Evolutionary conservation across 495 filamentous ascomycete genomes (phyloP).

Genomic region (Trichoderma gamsii): DNA sequence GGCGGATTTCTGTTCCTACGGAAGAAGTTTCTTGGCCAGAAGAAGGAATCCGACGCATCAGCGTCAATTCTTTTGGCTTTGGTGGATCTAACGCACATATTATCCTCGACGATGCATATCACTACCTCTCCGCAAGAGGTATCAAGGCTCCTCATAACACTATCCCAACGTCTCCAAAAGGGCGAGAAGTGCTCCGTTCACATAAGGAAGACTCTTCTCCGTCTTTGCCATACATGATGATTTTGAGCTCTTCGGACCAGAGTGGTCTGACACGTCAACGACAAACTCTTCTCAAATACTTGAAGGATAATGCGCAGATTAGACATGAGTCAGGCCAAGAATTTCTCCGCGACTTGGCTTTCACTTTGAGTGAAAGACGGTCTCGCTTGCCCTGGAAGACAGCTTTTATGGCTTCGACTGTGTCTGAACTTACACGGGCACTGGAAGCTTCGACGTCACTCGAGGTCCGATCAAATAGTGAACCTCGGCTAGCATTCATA

Average conservation of each 20-base stretch:
- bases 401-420: conserved; percentile 18
- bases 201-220: too few relatives aligned
- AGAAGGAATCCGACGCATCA: conserved; percentile 18
- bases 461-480: conserved; percentile 12
- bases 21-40: conserved; percentile 19
- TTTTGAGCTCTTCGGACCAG: not conserved
- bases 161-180: not conserved
- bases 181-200: not conserved
- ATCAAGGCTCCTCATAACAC: not conserved
- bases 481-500: conserved; percentile 27
- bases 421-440: conserved; percentile 18
- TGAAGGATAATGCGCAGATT: not conserved
- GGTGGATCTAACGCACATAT: conserved; percentile 27
- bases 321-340: not conserved
- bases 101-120: conserved; percentile 19
- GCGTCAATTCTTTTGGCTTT: conserved; percentile 27
- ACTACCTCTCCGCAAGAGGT: not conserved
- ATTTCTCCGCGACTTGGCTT: conserved; percentile 29
- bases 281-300: not conserved
- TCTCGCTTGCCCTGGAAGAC: conserved; percentile 28
- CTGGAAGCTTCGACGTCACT: conserved; percentile 23
- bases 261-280: not conserved
- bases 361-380: conserved; percentile 30
- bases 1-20: not conserved
- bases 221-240: not conserved